Evolutionary conservation across 495 filamentous ascomycete genomes (phyloP).

Genomic region (Lichenothelia convexa): DNA sequence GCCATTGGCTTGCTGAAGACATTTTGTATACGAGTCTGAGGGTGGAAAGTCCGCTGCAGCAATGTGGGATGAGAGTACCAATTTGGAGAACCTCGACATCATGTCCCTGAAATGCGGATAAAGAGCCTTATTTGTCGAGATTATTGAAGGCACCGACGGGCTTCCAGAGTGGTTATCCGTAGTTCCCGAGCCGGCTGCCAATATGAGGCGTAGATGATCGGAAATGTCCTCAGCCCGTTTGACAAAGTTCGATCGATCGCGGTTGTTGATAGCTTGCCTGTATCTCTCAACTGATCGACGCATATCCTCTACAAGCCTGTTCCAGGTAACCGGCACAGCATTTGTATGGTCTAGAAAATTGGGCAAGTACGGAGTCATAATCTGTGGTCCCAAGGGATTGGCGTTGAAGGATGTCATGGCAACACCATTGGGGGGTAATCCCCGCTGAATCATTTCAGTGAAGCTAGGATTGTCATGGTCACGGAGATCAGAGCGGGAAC

Average conservation of each 20-base stretch:
- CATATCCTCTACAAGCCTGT: slow-evolving; percentile 76
- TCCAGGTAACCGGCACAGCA: slow-evolving; percentile 65
- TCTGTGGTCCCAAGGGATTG: slow-evolving; percentile 35
- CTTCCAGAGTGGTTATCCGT: slow-evolving; percentile 98
- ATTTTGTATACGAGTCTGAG: slow-evolving; percentile 77
- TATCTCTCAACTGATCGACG: slow-evolving; percentile 72
- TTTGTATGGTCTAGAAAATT: slow-evolving; percentile 75
- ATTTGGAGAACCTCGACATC: slow-evolving; percentile 98
- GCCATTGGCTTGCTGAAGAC: slow-evolving; percentile 85
- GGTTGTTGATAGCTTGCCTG: slow-evolving; percentile 60
- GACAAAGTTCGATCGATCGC: slow-evolving; percentile 77
- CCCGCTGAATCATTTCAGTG: slow-evolving; percentile 24
- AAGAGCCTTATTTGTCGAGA: slow-evolving; percentile 85
- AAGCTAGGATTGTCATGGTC: slow-evolving; percentile 31
- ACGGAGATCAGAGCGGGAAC: slow-evolving; percentile 14
- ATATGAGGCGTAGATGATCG: slow-evolving; percentile 81
- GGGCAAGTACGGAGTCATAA: slow-evolving; percentile 44
- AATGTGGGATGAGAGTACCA: slow-evolving; percentile 96
- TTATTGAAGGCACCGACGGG: slow-evolving; percentile 83
- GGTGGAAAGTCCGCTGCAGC: slow-evolving; percentile 83
- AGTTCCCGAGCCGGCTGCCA: slow-evolving; percentile 86
- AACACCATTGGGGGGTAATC: slow-evolving; percentile 36
- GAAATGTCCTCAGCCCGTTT: slow-evolving; percentile 89
- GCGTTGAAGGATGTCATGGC: slow-evolving; percentile 50
- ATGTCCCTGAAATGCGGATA: slow-evolving; percentile 97